Evolutionary conservation across 768 basidiomycete genomes (phyloP).

Genomic region (Basidioascus undulatus): DNA sequence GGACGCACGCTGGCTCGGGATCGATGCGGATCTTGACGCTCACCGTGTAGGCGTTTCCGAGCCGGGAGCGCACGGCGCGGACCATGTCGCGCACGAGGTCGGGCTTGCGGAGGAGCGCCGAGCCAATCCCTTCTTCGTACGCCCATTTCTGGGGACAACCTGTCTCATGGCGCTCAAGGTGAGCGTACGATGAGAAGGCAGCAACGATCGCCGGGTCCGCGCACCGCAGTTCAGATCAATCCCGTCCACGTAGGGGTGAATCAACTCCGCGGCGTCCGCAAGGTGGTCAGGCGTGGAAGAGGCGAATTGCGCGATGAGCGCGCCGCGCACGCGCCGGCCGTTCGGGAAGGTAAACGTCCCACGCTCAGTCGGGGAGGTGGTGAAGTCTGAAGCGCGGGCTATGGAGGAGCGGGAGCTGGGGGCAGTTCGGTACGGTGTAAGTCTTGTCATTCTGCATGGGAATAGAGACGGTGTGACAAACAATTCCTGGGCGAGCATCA

Average conservation of each 20-base stretch:
- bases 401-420: constrained; percentile 23
- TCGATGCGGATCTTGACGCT: constrained; percentile 27
- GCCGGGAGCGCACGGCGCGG: constrained; percentile 19
- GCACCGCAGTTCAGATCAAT: constrained; percentile 26
- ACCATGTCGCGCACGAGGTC: constrained; percentile 25
- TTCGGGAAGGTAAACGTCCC: constrained; percentile 21
- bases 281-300: constrained; percentile 21
- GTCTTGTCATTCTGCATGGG: too few species aligned
- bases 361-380: constrained; percentile 19
- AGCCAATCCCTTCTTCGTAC: constrained; percentile 24
- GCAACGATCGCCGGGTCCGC: not conserved
- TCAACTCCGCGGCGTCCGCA: constrained; percentile 24
- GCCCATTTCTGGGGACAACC: constrained; percentile 27
- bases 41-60: constrained; percentile 24
- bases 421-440: too few species aligned
- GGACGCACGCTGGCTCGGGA: constrained; percentile 18
- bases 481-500: constrained; percentile 15
- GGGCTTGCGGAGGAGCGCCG: constrained; percentile 23
- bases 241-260: constrained; percentile 23
- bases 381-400: constrained; percentile 23
- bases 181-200: not conserved
- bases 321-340: constrained; percentile 17
- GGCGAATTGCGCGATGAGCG: constrained; percentile 25
- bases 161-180: not conserved
- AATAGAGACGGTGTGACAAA: too few species aligned